Conservation (phyloP, 2,329 filamentous ascomycete genomes). For the Fusarium bactridioides region DNA sequence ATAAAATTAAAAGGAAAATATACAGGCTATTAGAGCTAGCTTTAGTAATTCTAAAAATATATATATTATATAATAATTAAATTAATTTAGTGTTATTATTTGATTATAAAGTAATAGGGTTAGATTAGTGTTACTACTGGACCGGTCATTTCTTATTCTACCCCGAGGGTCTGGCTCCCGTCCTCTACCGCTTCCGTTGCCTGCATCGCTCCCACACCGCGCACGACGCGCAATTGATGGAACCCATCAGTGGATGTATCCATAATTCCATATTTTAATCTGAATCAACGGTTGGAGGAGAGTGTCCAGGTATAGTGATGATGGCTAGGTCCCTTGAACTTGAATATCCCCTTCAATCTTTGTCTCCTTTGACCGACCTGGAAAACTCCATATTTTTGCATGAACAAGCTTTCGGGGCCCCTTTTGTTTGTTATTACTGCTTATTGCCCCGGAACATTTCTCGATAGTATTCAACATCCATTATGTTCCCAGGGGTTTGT, state of each 20-base stretch:
- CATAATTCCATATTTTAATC: background rate
- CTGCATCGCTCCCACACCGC: background rate
- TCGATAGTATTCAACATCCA: background rate
- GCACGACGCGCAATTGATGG: constrained; percentile 22
- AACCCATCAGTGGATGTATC: background rate
- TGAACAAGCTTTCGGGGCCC: constrained; percentile 21
- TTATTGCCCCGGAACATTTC: constrained; percentile 8
- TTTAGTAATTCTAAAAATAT: too few relatives aligned
- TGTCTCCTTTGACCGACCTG: constrained; percentile 7
- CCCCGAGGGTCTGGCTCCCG: constrained; percentile 14
- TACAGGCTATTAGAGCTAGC: too few relatives aligned
- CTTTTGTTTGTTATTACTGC: constrained; percentile 16
- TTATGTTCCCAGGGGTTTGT: background rate
- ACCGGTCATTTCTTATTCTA: too few relatives aligned
- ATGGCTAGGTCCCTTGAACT: constrained; percentile 1
- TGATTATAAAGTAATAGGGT: too few relatives aligned
- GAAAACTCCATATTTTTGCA: constrained; percentile 20
- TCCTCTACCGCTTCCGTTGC: background rate
- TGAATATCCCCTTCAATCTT: background rate
- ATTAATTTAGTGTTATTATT: too few relatives aligned
- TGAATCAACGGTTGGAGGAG: constrained; percentile 6
- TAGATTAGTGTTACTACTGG: too few relatives aligned
- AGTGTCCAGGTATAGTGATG: background rate
- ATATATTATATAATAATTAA: too few relatives aligned
- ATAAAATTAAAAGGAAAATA: too few relatives aligned